Conservation (phyloP, 1,284 basidiomycete genomes). For the Irpex sp. region DNA sequence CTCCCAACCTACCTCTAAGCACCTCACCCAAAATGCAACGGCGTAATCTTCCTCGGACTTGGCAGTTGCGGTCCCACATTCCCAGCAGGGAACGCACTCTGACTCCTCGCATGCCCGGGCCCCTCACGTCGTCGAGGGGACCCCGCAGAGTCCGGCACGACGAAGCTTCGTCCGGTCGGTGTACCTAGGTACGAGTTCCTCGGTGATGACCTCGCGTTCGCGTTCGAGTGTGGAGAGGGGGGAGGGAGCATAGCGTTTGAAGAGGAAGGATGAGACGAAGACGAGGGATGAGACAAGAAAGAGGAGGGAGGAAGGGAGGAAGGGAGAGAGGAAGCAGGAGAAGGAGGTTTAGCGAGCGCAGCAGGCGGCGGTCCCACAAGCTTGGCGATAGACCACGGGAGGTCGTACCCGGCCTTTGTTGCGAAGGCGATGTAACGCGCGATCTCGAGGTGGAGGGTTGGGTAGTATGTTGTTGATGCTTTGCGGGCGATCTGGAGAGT, state of each 20-base stretch:
- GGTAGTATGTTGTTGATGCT: constrained; percentile 90
- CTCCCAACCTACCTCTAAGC: no score
- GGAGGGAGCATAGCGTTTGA: no score
- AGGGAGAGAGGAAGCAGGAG: no score
- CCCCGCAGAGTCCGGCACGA: no score
- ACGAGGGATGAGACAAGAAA: no score
- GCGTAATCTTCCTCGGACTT: constrained; percentile 19
- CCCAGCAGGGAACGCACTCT: background rate
- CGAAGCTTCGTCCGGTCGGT: background rate
- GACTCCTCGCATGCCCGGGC: no score
- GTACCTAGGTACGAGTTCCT: no score
- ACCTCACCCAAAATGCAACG: constrained; percentile 9
- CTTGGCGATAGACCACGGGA: constrained; percentile 73
- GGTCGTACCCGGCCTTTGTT: constrained; percentile 56
- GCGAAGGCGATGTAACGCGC: constrained; percentile 77
- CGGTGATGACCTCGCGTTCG: no score
- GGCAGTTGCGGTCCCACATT: constrained; percentile 12
- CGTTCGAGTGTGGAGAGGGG: no score
- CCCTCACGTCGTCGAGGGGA: no score
- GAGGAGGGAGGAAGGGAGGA: no score
- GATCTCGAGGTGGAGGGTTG: constrained; percentile 87
- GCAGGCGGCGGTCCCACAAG: constrained; percentile 68
- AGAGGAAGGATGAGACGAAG: no score
- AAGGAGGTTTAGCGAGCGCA: constrained; percentile 41
- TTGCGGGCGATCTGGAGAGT: constrained; percentile 78